A percentile compares a stretch with the other conserved stretches of the same genome.
Conservation (phyloP, 2,329 filamentous ascomycete genomes). For the Colletotrichum somersetense region DNA sequence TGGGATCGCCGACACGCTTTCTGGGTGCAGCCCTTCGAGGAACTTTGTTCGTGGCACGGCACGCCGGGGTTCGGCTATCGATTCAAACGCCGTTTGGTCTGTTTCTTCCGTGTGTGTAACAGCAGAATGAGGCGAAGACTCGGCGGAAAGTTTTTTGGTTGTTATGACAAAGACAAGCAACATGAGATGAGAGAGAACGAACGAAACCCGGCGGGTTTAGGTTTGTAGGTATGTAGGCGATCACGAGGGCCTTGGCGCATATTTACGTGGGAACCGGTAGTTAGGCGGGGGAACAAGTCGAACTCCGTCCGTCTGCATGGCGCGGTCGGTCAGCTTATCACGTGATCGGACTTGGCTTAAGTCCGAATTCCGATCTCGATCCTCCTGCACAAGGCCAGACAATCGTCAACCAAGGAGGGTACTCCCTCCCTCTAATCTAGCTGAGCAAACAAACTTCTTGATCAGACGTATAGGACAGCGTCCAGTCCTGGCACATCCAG, state of each 20-base stretch:
- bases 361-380: slow-evolving; percentile 9
- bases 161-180: slow-evolving; percentile 8
- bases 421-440: too few species aligned
- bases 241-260: slow-evolving; percentile 21
- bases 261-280: slow-evolving; percentile 18
- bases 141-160: background rate
- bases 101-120: background rate
- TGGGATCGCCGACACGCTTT: slow-evolving; percentile 10
- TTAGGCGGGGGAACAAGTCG: background rate
- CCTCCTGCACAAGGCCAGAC: too few species aligned
- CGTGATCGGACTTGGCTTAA: background rate
- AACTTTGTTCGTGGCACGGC: background rate
- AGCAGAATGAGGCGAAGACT: background rate
- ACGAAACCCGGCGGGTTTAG: slow-evolving; percentile 35
- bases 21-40: background rate
- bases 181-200: background rate
- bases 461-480: too few species aligned
- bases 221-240: background rate
- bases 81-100: background rate
- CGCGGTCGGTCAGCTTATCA: background rate
- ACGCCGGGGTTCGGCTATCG: slow-evolving; percentile 25
- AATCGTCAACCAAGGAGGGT: too few species aligned
- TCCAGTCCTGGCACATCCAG: too few species aligned
- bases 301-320: slow-evolving; percentile 11
- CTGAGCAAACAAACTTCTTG: too few species aligned